Percentiles rank a stretch among this genome's conserved stretches.
phyloP scores from a whole-genome alignment of 768 basidiomycete genomes.

The Kondoa malvinella region DNA sequence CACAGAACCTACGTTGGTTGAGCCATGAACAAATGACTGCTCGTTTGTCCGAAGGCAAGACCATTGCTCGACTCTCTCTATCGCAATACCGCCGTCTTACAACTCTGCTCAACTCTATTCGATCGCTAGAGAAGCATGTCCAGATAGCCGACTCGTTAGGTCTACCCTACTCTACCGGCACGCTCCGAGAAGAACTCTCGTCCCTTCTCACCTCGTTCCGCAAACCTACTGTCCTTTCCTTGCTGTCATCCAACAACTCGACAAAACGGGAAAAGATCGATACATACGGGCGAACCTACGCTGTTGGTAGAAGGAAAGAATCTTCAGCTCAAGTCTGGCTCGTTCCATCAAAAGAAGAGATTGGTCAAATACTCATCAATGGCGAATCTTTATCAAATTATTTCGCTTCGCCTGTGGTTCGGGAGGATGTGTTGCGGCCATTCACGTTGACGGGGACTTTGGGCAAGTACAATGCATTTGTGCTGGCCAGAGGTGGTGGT shows the following conservation, averaged over 20 bases:
- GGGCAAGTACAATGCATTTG: conserved; percentile 54
- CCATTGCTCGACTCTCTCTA: background rate
- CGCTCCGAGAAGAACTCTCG: background rate
- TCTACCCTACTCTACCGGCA: background rate
- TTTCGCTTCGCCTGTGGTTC: conserved; percentile 57
- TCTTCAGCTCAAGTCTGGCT: conserved; percentile 86
- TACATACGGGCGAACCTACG: conserved; percentile 64
- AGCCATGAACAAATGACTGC: background rate
- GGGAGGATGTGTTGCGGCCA: conserved; percentile 66
- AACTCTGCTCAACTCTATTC: background rate
- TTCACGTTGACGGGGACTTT: conserved; percentile 65
- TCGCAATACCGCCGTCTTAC: conserved; percentile 1
- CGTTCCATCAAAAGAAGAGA: conserved; percentile 34
- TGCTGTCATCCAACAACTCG: no score
- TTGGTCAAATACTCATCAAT: conserved; percentile 54
- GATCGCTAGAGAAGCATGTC: background rate
- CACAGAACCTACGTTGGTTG: background rate
- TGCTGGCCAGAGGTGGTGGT: conserved; percentile 68
- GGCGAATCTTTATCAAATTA: conserved; percentile 59
- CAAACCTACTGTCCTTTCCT: background rate
- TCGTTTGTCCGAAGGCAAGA: background rate
- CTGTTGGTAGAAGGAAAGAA: conserved; percentile 71
- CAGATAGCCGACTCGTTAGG: background rate
- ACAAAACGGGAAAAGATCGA: conserved; percentile 35
- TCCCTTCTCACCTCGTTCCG: background rate